These are phyloP conservation scores for Rhodamnia rubescens DNA, from an alignment of 345 rosid species.

Conservation along the genomic window DNA sequence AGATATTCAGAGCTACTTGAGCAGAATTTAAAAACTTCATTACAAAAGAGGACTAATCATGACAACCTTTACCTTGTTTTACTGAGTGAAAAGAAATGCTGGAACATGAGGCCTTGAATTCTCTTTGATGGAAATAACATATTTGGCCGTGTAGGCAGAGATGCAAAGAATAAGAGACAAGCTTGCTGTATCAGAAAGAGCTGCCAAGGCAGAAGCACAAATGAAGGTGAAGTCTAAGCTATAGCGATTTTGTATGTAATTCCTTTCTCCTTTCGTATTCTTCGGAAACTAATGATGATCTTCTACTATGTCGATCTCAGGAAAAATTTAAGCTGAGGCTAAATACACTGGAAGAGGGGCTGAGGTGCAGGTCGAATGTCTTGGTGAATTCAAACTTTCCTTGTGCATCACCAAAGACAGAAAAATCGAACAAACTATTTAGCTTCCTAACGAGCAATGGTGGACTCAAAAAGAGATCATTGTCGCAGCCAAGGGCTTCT, in stretches of 20 bases:
- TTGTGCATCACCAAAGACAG: conserved; percentile 28
- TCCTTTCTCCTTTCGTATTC: neutral
- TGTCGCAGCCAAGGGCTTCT: conserved; percentile 59
- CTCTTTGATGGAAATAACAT: neutral
- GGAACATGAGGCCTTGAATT: neutral
- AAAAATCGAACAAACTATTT: conserved; percentile 48
- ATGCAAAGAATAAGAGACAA: conserved; percentile 79
- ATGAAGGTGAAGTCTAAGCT: conserved; percentile 44
- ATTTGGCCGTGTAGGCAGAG: conserved; percentile 46
- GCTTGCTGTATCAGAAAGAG: conserved; percentile 64
- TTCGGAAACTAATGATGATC: neutral
- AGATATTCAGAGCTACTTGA: too few species aligned
- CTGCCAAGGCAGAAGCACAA: conserved; percentile 86
- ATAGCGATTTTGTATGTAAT: neutral
- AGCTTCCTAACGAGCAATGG: conserved; percentile 57
- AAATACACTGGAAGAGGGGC: conserved; percentile 67
- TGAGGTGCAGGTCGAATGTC: conserved; percentile 26
- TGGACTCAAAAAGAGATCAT: conserved; percentile 57
- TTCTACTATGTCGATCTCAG: conserved; percentile 20
- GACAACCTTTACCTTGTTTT: too few species aligned
- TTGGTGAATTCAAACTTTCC: conserved; percentile 6
- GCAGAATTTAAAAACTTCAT: too few species aligned
- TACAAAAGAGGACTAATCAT: too few species aligned
- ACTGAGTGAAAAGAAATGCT: neutral
- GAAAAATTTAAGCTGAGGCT: conserved; percentile 72